Conservation (phyloP, 2,329 filamentous ascomycete species). For the Trichophyton benhamiae region DNA sequence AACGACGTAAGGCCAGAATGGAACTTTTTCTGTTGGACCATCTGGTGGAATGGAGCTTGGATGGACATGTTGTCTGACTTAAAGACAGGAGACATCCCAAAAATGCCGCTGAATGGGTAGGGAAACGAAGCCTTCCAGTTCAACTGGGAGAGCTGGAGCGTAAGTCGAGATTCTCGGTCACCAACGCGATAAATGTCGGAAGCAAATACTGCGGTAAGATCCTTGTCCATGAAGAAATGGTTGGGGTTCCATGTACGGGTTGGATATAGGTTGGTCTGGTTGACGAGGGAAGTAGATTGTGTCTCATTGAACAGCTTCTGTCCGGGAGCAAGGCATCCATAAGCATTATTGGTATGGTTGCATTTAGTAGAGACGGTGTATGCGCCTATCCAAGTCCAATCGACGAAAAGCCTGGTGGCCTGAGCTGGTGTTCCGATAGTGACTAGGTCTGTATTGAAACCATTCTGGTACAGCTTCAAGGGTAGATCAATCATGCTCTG, state of each 20-base stretch:
- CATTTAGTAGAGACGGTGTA: conserved; percentile 9
- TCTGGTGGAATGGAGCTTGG: conserved; percentile 13
- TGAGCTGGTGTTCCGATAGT: conserved; percentile 12
- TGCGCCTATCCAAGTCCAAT: conserved; percentile 14
- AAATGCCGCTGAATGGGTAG: conserved; percentile 11
- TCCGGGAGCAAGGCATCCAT: conserved; percentile 8
- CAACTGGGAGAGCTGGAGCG: conserved; percentile 10
- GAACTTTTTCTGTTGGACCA: conserved; percentile 10
- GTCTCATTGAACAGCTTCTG: conserved; percentile 12
- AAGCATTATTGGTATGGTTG: conserved; percentile 8
- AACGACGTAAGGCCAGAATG: conserved; percentile 9
- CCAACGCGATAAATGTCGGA: conserved; percentile 12
- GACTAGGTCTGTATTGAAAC: conserved; percentile 10
- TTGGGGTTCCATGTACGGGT: conserved; percentile 14
- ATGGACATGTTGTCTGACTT: conserved; percentile 11
- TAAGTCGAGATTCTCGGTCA: conserved; percentile 5
- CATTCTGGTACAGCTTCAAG: conserved; percentile 9
- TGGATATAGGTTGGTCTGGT: conserved; percentile 8
- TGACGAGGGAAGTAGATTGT: conserved; percentile 7
- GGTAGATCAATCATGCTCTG: conserved; percentile 8
- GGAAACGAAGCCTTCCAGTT: conserved; percentile 7
- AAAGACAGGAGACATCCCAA: conserved; percentile 12
- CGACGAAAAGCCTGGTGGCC: conserved; percentile 9
- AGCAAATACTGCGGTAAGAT: conserved; percentile 9
- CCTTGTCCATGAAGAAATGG: conserved; percentile 13